phyloP scores from a whole-genome alignment of 441 rosid species.

The Gossypium schwendimanii region DNA sequence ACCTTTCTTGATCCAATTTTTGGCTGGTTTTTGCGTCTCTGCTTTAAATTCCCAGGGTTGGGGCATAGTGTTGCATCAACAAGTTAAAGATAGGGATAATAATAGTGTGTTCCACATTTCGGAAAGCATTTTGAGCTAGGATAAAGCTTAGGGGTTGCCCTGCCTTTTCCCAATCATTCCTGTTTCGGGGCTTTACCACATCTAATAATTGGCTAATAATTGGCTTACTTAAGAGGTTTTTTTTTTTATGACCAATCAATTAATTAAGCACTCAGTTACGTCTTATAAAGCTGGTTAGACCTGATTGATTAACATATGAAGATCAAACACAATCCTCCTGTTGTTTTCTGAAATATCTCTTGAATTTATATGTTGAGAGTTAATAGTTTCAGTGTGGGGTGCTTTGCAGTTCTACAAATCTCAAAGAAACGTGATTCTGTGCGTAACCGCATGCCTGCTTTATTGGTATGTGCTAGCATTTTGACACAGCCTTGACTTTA shows the following conservation, averaged over 20 bases:
- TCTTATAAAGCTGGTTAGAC: neutral
- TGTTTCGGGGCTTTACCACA: neutral
- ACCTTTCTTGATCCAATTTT: too few relatives aligned
- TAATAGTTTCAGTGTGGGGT: neutral
- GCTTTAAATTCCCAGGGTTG: too few relatives aligned
- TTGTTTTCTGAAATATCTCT: neutral
- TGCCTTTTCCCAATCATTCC: neutral
- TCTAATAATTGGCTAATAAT: too few relatives aligned
- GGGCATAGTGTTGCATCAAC: too few relatives aligned
- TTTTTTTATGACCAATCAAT: neutral
- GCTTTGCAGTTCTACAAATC: slow-evolving; percentile 68
- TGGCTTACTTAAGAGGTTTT: neutral
- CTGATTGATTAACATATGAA: neutral
- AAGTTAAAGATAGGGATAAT: neutral
- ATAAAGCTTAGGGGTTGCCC: neutral
- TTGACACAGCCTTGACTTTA: neutral
- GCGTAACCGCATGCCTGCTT: slow-evolving; percentile 62
- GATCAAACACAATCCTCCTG: neutral
- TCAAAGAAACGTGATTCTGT: slow-evolving; percentile 71
- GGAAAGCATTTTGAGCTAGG: neutral
- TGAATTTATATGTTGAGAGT: neutral
- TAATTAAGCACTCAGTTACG: neutral
- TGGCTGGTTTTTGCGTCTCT: too few relatives aligned
- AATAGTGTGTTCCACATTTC: neutral
- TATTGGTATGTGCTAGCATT: slow-evolving; percentile 49